phyloP scores from a whole-genome alignment of 2,329 filamentous ascomycete genomes.

The Rhexocercosporidium sp. region DNA sequence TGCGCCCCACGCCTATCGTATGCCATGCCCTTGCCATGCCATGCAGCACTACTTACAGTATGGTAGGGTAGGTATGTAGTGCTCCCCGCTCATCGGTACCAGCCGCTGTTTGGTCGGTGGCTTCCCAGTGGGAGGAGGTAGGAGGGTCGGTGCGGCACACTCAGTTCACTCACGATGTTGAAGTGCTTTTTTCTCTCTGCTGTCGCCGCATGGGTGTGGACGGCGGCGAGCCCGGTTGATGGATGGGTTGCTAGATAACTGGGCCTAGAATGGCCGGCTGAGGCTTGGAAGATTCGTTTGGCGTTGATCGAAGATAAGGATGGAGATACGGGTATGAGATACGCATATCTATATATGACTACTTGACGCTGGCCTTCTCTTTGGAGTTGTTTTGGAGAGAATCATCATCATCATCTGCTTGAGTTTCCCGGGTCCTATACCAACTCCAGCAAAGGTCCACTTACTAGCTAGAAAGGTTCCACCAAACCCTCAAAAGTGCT shows the following conservation, averaged over 20 bases:
- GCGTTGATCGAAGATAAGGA: conserved; percentile 6
- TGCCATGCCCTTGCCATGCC: neutral
- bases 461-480: neutral
- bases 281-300: neutral
- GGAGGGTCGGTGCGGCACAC: too few species aligned
- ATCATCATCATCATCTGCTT: neutral
- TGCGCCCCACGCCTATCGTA: neutral
- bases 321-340: neutral
- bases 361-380: neutral
- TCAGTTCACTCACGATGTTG: neutral
- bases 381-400: neutral
- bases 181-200: neutral
- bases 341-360: neutral
- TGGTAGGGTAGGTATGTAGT: too few species aligned
- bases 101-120: neutral
- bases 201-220: conserved; percentile 2
- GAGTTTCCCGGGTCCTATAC: neutral
- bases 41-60: too few species aligned
- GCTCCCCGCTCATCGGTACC: conserved; percentile 12
- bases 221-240: neutral
- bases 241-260: too few species aligned
- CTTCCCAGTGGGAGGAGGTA: neutral
- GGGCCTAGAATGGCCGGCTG: neutral
- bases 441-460: too few species aligned
- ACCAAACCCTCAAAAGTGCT: neutral